These are phyloP conservation scores for Syzygium oleosum DNA, from an alignment of 345 rosid species.

Conservation along the genomic window DNA sequence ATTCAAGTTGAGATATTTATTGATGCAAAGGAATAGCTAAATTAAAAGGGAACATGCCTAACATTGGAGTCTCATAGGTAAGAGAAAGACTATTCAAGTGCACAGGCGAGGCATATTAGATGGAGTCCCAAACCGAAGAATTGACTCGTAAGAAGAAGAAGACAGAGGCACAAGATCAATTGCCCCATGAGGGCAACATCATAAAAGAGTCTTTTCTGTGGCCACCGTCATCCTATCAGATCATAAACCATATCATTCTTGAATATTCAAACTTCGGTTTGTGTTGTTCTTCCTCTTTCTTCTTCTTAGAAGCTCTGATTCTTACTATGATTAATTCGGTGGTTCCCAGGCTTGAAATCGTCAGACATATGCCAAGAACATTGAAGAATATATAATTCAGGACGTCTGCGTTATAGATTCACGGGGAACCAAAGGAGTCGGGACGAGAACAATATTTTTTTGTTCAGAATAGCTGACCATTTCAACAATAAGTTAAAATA, in stretches of 20 bases:
- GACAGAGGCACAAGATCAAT: not conserved
- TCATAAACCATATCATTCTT: not conserved
- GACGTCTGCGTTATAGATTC: not conserved
- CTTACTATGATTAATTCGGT: not conserved
- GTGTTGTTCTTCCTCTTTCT: not conserved
- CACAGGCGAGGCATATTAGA: not conserved
- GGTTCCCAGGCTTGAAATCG: not conserved
- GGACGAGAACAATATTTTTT: not conserved
- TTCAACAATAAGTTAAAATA: not conserved
- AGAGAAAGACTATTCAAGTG: too few relatives aligned
- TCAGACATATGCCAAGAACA: not conserved
- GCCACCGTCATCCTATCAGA: not conserved
- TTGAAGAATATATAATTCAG: not conserved
- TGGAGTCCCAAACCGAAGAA: not conserved
- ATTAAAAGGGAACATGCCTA: too few relatives aligned
- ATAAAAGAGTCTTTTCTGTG: not conserved
- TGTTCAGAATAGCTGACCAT: not conserved
- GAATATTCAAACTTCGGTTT: not conserved
- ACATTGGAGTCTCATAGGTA: too few relatives aligned
- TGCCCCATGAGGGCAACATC: not conserved
- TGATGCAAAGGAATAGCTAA: too few relatives aligned
- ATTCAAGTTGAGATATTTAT: too few relatives aligned
- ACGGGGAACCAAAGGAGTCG: not conserved
- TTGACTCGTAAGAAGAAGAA: not conserved
- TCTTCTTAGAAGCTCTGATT: not conserved